phyloP scores from a whole-genome alignment of 1,284 basidiomycete species.

The Xerocomus cyaneibrunnescens region DNA sequence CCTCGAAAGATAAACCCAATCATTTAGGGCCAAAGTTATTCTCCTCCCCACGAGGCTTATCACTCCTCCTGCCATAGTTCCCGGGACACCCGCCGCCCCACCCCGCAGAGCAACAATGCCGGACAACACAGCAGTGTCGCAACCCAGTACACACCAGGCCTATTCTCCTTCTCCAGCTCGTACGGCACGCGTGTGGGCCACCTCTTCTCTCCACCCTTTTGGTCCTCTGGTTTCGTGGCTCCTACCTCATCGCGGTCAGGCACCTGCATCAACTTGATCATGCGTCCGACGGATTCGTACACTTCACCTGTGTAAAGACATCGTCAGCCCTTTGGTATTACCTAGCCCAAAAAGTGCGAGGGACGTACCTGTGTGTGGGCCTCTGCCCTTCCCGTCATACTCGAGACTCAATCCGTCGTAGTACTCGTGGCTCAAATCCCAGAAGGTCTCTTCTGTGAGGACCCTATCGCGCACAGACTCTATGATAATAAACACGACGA shows the following conservation, averaged over 20 bases:
- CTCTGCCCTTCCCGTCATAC: slow-evolving; percentile 12
- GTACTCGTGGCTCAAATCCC: slow-evolving; percentile 20
- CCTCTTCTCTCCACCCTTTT: slow-evolving; percentile 14
- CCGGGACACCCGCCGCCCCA: slow-evolving; percentile 5
- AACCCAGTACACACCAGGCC: slow-evolving; percentile 5
- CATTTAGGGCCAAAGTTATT: too few relatives aligned
- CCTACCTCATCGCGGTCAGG: background rate
- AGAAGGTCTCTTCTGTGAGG: slow-evolving; percentile 10
- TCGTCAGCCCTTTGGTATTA: background rate
- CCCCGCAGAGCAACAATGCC: slow-evolving; percentile 48
- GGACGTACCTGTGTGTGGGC: slow-evolving; percentile 17
- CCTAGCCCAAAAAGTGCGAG: background rate
- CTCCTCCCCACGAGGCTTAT: background rate
- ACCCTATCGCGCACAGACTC: slow-evolving; percentile 22
- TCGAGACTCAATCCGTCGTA: slow-evolving; percentile 19
- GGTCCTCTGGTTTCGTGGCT: background rate
- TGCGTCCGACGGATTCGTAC: slow-evolving; percentile 22
- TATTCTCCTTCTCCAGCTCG: slow-evolving; percentile 5
- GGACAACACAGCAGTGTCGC: slow-evolving; percentile 18
- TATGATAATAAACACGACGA: background rate
- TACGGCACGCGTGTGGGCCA: slow-evolving; percentile 9
- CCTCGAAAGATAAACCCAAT: too few relatives aligned
- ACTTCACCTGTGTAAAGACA: slow-evolving; percentile 21
- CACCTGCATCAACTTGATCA: slow-evolving; percentile 26
- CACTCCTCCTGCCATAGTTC: slow-evolving; percentile 20